A percentile compares a stretch with the other conserved stretches of the same genome.
These are phyloP conservation scores for Colletotrichum sp. DNA, from an alignment of 2,329 filamentous ascomycete species.

Conservation along the genomic window DNA sequence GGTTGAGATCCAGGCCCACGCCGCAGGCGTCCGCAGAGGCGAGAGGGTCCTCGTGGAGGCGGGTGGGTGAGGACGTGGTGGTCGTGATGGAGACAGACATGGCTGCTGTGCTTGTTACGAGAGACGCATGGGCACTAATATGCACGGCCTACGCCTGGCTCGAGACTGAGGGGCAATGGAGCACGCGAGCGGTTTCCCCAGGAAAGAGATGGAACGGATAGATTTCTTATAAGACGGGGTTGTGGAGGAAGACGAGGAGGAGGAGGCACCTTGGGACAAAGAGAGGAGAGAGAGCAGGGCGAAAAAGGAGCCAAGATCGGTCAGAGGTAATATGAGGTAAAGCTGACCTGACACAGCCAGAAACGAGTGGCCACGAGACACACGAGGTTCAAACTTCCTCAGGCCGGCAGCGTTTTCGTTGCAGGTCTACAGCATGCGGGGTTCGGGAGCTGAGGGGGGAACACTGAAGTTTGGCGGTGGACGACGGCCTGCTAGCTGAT, in stretches of 20 bases:
- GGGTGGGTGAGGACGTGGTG: not conserved
- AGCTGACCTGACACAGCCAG: conserved; percentile 7
- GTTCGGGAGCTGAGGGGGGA: not conserved
- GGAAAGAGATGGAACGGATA: not conserved
- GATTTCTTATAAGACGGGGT: not conserved
- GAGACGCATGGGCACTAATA: conserved; percentile 21
- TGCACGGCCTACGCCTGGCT: conserved; percentile 15
- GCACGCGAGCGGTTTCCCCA: not conserved
- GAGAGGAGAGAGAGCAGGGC: not conserved
- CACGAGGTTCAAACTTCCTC: conserved; percentile 3
- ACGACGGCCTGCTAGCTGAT: not conserved
- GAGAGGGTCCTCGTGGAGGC: conserved; percentile 13
- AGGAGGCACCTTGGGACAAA: not conserved
- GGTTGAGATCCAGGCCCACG: conserved; percentile 36
- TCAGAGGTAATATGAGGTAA: conserved; percentile 3
- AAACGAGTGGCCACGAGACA: conserved; percentile 12
- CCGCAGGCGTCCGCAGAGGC: not conserved
- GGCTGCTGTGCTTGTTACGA: not conserved
- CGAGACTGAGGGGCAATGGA: not conserved
- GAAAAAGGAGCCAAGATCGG: not conserved
- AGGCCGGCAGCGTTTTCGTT: conserved; percentile 1
- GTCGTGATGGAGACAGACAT: conserved; percentile 22
- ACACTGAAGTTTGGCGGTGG: not conserved
- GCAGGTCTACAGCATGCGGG: conserved; percentile 19
- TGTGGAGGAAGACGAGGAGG: not conserved